Percentiles rank a stretch among this genome's conserved stretches.
These are phyloP conservation scores for Emergomyces orientalis DNA, from an alignment of 2,329 filamentous ascomycete species.

Conservation along the genomic window DNA sequence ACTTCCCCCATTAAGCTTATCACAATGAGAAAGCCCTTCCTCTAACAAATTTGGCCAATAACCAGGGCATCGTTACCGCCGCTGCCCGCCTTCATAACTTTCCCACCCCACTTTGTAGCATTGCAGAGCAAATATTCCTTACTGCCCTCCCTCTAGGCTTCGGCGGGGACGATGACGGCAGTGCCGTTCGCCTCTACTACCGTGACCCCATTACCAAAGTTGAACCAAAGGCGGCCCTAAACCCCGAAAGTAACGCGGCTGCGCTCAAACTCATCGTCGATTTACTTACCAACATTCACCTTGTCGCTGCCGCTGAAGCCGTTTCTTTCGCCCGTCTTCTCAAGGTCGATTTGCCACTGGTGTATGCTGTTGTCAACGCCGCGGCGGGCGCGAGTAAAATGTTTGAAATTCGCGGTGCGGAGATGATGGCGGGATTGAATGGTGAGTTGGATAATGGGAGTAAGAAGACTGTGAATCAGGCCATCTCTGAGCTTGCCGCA, in stretches of 20 bases:
- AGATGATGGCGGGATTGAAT: slow-evolving; percentile 28
- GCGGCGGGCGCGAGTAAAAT: slow-evolving; percentile 40
- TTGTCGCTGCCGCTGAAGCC: slow-evolving; percentile 42
- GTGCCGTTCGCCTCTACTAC: slow-evolving; percentile 47
- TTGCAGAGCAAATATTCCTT: slow-evolving; percentile 58
- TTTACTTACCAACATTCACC: slow-evolving; percentile 40
- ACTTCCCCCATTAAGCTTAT: not conserved
- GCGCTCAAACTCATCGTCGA: slow-evolving; percentile 36
- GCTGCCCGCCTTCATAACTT: slow-evolving; percentile 51
- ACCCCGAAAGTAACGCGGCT: slow-evolving; percentile 25
- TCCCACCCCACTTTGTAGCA: slow-evolving; percentile 51
- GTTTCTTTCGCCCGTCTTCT: slow-evolving; percentile 40
- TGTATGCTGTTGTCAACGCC: slow-evolving; percentile 40
- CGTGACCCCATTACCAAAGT: slow-evolving; percentile 34
- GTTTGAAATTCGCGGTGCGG: slow-evolving; percentile 33
- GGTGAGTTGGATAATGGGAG: slow-evolving; percentile 22
- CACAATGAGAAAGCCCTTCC: not conserved
- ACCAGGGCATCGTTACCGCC: slow-evolving; percentile 55
- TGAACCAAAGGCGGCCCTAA: slow-evolving; percentile 23
- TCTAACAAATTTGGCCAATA: not conserved
- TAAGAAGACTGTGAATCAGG: slow-evolving; percentile 31
- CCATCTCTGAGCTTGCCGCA: slow-evolving; percentile 30
- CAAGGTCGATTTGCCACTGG: slow-evolving; percentile 37
- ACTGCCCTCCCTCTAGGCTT: slow-evolving; percentile 50
- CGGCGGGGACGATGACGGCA: slow-evolving; percentile 46